Percentiles rank a stretch among this genome's conserved stretches.
Conservation (phyloP, 1,284 basidiomycete genomes). For the Gastroboletus turbinatus region DNA sequence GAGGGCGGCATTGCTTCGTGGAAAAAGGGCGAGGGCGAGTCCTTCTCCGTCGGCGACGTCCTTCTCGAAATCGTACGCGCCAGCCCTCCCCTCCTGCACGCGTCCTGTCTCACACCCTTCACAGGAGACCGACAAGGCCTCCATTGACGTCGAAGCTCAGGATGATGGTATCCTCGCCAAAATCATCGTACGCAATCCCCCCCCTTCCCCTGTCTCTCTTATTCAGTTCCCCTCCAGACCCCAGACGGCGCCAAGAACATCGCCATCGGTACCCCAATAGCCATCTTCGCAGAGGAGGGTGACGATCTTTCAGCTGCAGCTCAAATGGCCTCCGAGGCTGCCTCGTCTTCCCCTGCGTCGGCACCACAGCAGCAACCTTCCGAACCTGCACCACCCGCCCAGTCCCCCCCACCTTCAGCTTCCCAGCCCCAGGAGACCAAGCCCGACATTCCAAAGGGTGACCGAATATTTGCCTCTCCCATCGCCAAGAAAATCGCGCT, state of each 20-base stretch:
- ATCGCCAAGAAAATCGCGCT: conserved; percentile 96
- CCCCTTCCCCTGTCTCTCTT: too few species aligned
- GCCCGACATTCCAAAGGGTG: conserved; percentile 61
- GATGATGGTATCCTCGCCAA: conserved; percentile 96
- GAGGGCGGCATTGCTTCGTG: conserved; percentile 97
- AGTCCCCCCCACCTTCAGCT: conserved; percentile 42
- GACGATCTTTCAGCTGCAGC: conserved; percentile 87
- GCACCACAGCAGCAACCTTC: conserved; percentile 38
- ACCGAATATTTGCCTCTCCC: conserved; percentile 92
- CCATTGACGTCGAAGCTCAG: conserved; percentile 98
- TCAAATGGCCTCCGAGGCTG: conserved; percentile 69
- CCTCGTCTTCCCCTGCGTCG: conserved; percentile 38
- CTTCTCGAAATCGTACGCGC: conserved; percentile 85
- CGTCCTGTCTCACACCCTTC: conserved; percentile 14
- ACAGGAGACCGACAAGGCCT: conserved; percentile 99
- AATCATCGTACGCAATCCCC: conserved; percentile 61
- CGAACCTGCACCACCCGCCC: conserved; percentile 35
- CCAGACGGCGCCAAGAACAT: conserved; percentile 87
- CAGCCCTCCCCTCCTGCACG: not conserved
- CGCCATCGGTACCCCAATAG: conserved; percentile 84
- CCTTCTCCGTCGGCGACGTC: conserved; percentile 89
- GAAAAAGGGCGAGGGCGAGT: conserved; percentile 96
- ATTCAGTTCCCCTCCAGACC: conserved; percentile 45
- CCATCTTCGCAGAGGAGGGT: conserved; percentile 89
- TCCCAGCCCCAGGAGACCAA: conserved; percentile 45